These are phyloP conservation scores for Rhizophora apiculata DNA, from an alignment of 345 rosid genomes.

Conservation along the genomic window DNA sequence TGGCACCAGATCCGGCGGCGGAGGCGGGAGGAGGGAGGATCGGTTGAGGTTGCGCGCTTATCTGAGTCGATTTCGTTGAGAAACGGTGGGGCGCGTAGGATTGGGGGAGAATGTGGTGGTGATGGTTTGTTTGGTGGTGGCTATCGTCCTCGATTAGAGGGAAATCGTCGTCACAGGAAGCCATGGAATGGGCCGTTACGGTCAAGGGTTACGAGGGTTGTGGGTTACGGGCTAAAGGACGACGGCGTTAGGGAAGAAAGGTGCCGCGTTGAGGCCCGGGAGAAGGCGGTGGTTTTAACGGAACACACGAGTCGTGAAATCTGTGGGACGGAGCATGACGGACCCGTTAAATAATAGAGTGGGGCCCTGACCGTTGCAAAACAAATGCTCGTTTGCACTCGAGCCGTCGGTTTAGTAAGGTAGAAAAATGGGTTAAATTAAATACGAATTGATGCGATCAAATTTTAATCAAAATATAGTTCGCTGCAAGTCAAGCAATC, in stretches of 20 bases:
- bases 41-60: slow-evolving; percentile 40
- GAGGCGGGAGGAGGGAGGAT: slow-evolving; percentile 32
- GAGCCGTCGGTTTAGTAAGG: too few relatives aligned
- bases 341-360: slow-evolving; percentile 44
- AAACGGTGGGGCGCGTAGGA: slow-evolving; percentile 32
- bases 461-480: too few relatives aligned
- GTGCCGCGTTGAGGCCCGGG: slow-evolving; percentile 20
- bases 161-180: slow-evolving; percentile 93
- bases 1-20: slow-evolving; percentile 21
- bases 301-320: slow-evolving; percentile 33
- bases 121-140: slow-evolving; percentile 46
- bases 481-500: too few relatives aligned
- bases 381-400: too few relatives aligned
- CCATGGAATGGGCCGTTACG: slow-evolving; percentile 62
- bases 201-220: slow-evolving; percentile 32
- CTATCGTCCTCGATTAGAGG: slow-evolving; percentile 61
- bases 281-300: slow-evolving; percentile 34
- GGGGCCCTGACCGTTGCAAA: too few relatives aligned
- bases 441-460: too few relatives aligned
- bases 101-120: slow-evolving; percentile 32
- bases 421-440: too few relatives aligned
- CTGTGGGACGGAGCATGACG: slow-evolving; percentile 51
- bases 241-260: slow-evolving; percentile 59
- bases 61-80: slow-evolving; percentile 14
- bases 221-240: slow-evolving; percentile 23